Conservation (phyloP, 192 early-diverging fungal species). For the Backusella morwellensis region DNA sequence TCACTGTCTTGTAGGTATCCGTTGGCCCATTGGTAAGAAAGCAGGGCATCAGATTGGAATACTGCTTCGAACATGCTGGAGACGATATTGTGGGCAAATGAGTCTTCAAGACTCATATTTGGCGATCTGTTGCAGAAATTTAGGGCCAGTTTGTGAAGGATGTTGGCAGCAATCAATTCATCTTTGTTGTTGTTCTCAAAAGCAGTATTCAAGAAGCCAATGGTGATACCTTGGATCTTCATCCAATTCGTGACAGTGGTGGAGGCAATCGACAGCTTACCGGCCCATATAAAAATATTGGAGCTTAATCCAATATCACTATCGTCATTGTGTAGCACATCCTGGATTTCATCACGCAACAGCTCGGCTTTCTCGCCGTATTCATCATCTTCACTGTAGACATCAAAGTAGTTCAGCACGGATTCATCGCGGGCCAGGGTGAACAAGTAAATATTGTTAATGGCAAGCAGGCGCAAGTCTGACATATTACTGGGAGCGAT, state of each 20-base stretch:
- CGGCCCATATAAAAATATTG: constrained; percentile 1
- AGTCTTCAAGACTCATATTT: constrained; percentile 1
- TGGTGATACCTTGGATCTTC: neutral
- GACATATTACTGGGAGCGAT: neutral
- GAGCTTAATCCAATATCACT: neutral
- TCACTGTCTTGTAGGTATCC: neutral
- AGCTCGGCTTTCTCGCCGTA: neutral
- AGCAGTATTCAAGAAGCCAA: constrained; percentile 1
- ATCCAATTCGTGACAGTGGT: neutral
- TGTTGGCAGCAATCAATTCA: constrained; percentile 1
- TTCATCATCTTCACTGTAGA: constrained; percentile 2
- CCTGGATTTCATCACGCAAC: neutral
- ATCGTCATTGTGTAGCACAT: constrained; percentile 1
- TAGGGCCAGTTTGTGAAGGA: neutral
- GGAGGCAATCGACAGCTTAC: neutral
- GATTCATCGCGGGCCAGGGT: neutral
- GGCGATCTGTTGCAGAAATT: neutral
- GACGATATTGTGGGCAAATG: neutral
- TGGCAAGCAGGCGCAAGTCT: neutral
- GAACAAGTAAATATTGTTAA: neutral
- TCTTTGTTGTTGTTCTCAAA: neutral
- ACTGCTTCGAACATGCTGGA: neutral
- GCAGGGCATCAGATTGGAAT: neutral
- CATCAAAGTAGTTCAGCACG: neutral
- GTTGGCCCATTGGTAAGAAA: neutral